Evolutionary conservation across 768 basidiomycete species (phyloP).

Genomic region (Naganishia randhawae): DNA sequence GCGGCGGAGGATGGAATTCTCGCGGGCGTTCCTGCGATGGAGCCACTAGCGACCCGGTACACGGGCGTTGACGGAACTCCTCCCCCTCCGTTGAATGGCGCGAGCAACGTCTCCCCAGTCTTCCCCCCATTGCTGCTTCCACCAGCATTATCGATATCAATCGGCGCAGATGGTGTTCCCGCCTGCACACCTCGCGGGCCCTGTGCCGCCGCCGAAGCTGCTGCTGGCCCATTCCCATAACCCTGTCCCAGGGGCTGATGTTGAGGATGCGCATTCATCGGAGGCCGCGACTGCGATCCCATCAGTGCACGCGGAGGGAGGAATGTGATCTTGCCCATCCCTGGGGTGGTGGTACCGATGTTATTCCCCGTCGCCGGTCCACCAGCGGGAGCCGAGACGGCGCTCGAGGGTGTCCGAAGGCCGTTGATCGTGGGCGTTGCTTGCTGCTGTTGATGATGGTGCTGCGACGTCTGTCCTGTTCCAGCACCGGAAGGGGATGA

Average conservation of each 20-base stretch:
- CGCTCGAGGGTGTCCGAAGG: neutral
- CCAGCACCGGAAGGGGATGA: neutral
- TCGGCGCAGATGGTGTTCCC: neutral
- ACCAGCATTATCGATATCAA: neutral
- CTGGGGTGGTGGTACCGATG: neutral
- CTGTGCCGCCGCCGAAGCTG: neutral
- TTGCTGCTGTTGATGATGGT: neutral
- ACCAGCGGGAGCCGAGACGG: neutral
- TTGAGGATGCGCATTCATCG: neutral
- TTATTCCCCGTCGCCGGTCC: neutral
- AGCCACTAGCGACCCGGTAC: neutral
- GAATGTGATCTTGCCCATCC: neutral
- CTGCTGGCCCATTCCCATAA: neutral
- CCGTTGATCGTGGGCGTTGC: neutral
- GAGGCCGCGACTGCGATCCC: neutral
- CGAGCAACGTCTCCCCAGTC: neutral
- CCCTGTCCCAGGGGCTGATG: neutral
- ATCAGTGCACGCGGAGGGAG: neutral
- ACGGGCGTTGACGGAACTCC: slow-evolving; percentile 2
- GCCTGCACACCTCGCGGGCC: neutral
- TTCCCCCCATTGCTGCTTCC: neutral
- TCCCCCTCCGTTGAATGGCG: neutral
- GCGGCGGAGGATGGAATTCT: neutral
- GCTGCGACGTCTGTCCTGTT: neutral
- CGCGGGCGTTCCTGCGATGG: neutral